phyloP scores from a whole-genome alignment of 441 rosid species.

The Francoa sonchifolia region DNA sequence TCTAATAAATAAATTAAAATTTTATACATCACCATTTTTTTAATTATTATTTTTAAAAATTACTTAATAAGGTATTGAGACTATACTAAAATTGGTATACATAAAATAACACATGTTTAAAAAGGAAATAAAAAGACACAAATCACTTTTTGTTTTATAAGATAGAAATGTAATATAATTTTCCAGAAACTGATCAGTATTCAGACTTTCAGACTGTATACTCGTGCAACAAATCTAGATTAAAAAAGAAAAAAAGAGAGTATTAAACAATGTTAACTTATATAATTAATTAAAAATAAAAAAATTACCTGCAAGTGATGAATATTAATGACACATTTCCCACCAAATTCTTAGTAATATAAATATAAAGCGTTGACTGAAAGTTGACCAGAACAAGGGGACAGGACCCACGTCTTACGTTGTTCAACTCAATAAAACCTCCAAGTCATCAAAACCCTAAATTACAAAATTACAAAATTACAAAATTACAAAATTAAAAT shows the following conservation, averaged over 20 bases:
- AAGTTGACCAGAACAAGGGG: conserved; percentile 33
- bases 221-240: no score
- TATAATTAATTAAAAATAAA: neutral
- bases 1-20: neutral
- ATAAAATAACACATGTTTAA: no score
- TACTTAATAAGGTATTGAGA: conserved; percentile 9
- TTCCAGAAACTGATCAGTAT: no score
- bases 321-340: conserved; percentile 18
- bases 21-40: conserved; percentile 5
- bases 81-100: no score
- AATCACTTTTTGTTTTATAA: no score
- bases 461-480: no score
- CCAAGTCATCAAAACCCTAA: no score
- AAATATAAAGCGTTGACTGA: conserved; percentile 32
- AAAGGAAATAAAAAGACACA: no score
- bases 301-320: conserved; percentile 24
- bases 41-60: neutral
- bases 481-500: no score
- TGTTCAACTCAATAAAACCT: no score
- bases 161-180: no score
- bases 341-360: conserved; percentile 21
- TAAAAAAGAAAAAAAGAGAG: conserved; percentile 10
- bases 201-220: no score
- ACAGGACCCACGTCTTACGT: conserved; percentile 61
- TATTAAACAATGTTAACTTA: neutral